Percentiles rank a stretch among this genome's conserved stretches.
Evolutionary conservation across 1,284 basidiomycete genomes (phyloP).

Genomic region (Trichosporon asahii): DNA sequence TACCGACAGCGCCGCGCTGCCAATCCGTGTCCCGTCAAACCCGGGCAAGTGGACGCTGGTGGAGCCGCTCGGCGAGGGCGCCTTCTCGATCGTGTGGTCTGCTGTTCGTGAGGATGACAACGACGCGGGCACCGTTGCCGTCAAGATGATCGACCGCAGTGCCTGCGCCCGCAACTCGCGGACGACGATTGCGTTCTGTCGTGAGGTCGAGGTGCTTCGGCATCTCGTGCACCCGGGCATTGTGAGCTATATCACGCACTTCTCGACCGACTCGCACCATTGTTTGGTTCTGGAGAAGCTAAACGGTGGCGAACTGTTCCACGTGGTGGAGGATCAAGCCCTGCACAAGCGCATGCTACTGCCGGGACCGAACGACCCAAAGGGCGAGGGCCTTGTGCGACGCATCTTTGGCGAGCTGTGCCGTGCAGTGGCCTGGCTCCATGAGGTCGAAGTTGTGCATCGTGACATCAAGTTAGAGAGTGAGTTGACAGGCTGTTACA

Average conservation of each 20-base stretch:
- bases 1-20: conserved; percentile 16
- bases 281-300: conserved; percentile 76
- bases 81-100: conserved; percentile 74
- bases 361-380: conserved; percentile 23
- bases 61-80: conserved; percentile 64
- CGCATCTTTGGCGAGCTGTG: conserved; percentile 76
- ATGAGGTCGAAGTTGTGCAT: conserved; percentile 79
- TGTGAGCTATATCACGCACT: conserved; percentile 68
- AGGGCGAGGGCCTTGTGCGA: conserved; percentile 57
- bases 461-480: conserved; percentile 93
- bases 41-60: conserved; percentile 54
- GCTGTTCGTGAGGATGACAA: conserved; percentile 55
- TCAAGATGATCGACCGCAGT: conserved; percentile 74
- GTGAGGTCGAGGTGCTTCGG: conserved; percentile 81
- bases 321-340: conserved; percentile 65
- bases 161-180: conserved; percentile 61
- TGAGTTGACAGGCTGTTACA: conserved; percentile 52
- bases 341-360: conserved; percentile 54
- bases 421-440: conserved; percentile 83
- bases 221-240: conserved; percentile 82
- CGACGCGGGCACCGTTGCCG: conserved; percentile 54
- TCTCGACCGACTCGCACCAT: conserved; percentile 71
- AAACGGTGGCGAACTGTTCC: conserved; percentile 78
- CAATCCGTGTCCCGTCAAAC: conserved; percentile 14
- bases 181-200: conserved; percentile 75